Evolutionary conservation across 495 filamentous ascomycete genomes (phyloP).

Genomic region (Podospora comata): DNA sequence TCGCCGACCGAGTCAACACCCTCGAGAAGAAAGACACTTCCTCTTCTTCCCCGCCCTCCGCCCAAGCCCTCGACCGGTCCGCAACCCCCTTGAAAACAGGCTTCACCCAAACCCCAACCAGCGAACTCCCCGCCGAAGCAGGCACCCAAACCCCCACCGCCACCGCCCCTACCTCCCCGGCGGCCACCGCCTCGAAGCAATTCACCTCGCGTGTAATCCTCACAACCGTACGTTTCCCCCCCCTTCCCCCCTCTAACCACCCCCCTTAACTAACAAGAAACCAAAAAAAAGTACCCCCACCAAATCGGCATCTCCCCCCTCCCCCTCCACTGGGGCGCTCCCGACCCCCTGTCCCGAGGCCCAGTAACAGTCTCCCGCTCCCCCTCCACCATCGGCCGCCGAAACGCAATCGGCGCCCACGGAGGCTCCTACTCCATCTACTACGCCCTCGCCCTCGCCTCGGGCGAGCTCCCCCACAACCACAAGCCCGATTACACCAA

Average conservation of each 20-base stretch:
- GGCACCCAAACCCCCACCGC: slow-evolving; percentile 28
- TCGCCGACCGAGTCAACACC: slow-evolving; percentile 53
- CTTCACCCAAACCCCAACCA: slow-evolving; percentile 23
- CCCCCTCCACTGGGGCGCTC: slow-evolving; percentile 80
- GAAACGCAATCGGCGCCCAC: slow-evolving; percentile 83
- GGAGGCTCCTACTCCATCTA: slow-evolving; percentile 98
- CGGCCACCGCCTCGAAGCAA: slow-evolving; percentile 19
- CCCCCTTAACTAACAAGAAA: no score
- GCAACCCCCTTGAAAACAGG: slow-evolving; percentile 27
- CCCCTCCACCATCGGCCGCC: slow-evolving; percentile 70
- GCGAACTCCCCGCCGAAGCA: slow-evolving; percentile 33
- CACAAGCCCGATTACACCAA: slow-evolving; percentile 92
- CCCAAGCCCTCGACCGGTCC: slow-evolving; percentile 7
- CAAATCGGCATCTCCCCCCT: slow-evolving; percentile 92
- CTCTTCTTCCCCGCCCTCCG: background rate
- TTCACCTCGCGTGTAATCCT: slow-evolving; percentile 44
- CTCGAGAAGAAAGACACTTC: slow-evolving; percentile 23
- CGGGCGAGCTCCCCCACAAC: slow-evolving; percentile 77
- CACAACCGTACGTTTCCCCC: slow-evolving; percentile 52
- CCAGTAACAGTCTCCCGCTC: slow-evolving; percentile 87
- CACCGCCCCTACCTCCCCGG: slow-evolving; percentile 10
- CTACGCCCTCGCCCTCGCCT: slow-evolving; percentile 88
- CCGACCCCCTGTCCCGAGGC: slow-evolving; percentile 69
- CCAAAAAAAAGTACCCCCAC: slow-evolving; percentile 61
- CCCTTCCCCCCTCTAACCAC: no score